Conservation (phyloP, 768 basidiomycete species). For the Leccinum incarnatum region DNA sequence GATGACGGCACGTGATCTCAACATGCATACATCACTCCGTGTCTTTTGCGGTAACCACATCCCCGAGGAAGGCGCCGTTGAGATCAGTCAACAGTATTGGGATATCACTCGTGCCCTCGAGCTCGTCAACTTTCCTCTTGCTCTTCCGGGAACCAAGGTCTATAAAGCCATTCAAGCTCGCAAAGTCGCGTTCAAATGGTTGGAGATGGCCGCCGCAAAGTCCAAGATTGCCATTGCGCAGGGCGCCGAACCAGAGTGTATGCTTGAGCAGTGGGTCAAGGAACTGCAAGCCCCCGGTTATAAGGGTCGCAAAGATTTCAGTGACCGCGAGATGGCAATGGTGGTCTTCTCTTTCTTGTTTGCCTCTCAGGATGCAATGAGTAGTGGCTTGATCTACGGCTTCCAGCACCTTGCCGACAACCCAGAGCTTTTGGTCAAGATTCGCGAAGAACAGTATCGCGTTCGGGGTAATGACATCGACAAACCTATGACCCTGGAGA, state of each 20-base stretch:
- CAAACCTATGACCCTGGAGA: conserved; percentile 77
- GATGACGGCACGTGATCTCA: conserved; percentile 89
- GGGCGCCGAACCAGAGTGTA: conserved; percentile 79
- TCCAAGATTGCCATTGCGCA: conserved; percentile 82
- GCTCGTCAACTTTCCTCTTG: conserved; percentile 97
- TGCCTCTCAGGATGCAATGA: conserved; percentile 98
- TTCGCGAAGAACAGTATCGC: conserved; percentile 86
- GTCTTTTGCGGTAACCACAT: conserved; percentile 96
- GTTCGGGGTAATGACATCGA: conserved; percentile 78
- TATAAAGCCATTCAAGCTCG: conserved; percentile 91
- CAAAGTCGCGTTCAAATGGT: conserved; percentile 78
- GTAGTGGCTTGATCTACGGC: conserved; percentile 89
- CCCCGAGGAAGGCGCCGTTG: conserved; percentile 68
- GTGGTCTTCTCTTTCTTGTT: conserved; percentile 96
- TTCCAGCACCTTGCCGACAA: conserved; percentile 96
- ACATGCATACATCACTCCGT: conserved; percentile 95
- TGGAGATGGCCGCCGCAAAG: conserved; percentile 72
- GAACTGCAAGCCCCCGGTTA: conserved; percentile 59
- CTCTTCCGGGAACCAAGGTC: conserved; percentile 94
- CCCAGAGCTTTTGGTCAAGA: conserved; percentile 83
- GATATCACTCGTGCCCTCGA: conserved; percentile 91
- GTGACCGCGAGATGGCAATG: conserved; percentile 94
- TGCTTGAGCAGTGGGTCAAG: conserved; percentile 91
- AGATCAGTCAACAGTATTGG: conserved; percentile 96
- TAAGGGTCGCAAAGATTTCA: conserved; percentile 85